phyloP scores from a whole-genome alignment of 257 asterid genomes.

The Anisodus acutangulus region DNA sequence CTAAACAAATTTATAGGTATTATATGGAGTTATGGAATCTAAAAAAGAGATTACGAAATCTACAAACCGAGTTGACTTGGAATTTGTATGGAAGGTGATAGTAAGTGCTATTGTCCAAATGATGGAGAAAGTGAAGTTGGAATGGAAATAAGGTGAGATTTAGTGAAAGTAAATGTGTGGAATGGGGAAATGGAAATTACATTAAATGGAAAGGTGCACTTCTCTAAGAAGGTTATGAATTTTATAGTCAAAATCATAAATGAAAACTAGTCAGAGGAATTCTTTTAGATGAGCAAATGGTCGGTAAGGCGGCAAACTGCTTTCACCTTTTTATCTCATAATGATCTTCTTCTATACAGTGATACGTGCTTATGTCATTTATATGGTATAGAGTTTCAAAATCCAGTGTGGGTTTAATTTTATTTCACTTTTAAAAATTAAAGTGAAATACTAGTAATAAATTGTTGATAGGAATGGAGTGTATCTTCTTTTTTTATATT shows the following conservation, averaged over 20 bases:
- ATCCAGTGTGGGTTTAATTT: no score
- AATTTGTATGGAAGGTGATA: slow-evolving; percentile 34
- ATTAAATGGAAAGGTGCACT: slow-evolving; percentile 37
- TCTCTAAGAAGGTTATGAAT: slow-evolving; percentile 44
- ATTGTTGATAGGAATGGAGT: no score
- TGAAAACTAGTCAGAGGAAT: not conserved
- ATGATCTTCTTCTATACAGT: no score
- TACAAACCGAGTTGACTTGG: not conserved
- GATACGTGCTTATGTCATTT: no score
- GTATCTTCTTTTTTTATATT: no score
- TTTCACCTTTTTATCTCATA: not conserved
- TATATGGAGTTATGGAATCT: not conserved
- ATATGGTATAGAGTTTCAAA: no score
- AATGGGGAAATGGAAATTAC: slow-evolving; percentile 21
- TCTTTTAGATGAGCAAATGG: not conserved
- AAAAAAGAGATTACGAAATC: not conserved
- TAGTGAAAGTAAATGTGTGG: not conserved
- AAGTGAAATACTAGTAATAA: no score
- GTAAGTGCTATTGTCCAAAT: slow-evolving; percentile 1
- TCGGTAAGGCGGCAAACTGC: slow-evolving; percentile 25
- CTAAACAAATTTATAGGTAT: not conserved
- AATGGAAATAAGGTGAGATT: not conserved
- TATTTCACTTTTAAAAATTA: no score
- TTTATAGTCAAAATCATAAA: slow-evolving; percentile 31
- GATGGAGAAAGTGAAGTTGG: slow-evolving; percentile 20